Evolutionary conservation across 1,139 yeast genomes (phyloP), one percentile per base, ranked within the genome.

Genomic region (Candida dubliniensis): DNA sequence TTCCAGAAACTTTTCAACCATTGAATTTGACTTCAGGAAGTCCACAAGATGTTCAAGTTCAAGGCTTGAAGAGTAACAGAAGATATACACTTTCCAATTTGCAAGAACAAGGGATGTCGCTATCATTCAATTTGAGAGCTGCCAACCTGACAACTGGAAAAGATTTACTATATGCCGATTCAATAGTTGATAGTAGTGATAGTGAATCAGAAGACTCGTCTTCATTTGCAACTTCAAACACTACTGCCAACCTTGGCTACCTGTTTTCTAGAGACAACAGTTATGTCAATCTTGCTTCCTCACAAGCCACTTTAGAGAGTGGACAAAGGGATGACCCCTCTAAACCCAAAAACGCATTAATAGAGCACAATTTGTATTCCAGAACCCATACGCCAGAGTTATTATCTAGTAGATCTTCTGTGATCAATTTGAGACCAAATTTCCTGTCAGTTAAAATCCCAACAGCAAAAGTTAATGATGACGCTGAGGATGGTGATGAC

Each of bases 381-480:
- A 42, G 44, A 8, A 41, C 43, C 10, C 38, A 33, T 12, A 48
- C 58, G 4, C 45, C 55, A 0, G 68, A 62, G 43, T 61, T 55
- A 15, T 43, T 62, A 12, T 70, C 76, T 3, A 58, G 58, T 32
- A 61, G 61, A 47, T 70, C 72, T 3, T 63, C 67, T 1, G 57
- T 56, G 48, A 66, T 69, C 40, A 71, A 63, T 60, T 69, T 61
- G 57, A 72, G 81, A 40, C 95, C 96, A 0, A 82, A 84, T 44
- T 89, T 89, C 57, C 80, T 88, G 34, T 87, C 96, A 1, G 83
- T 82, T 41, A 84, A 89, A 39, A 77, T 87, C 43, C 96, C 96
- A 1, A 77, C 81, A 45, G 81, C 96, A 0, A 81, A 77, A 52
- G 77, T 87, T 1, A 67, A 82, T 38, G 89, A 83, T 45, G 87